Evolutionary conservation across 1,139 yeast genomes (phyloP).

Genomic region (Candida sojae): DNA sequence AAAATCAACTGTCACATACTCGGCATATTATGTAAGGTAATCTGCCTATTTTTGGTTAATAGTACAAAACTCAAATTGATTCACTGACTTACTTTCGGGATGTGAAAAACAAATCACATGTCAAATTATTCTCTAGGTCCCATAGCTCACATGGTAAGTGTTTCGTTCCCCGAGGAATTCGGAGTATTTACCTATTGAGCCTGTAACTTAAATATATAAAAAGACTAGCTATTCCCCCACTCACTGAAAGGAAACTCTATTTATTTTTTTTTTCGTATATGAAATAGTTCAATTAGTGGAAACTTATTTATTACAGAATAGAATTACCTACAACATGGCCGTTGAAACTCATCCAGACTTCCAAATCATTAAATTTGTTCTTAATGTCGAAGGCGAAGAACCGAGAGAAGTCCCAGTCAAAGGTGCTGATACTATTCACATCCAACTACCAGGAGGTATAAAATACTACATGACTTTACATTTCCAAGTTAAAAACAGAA

Average conservation of each 20-base stretch:
- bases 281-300: too few relatives aligned
- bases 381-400: slow-evolving; percentile 33
- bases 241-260: not conserved
- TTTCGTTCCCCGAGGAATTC: slow-evolving; percentile 1
- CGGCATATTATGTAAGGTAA: not conserved
- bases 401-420: slow-evolving; percentile 27
- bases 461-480: slow-evolving; percentile 36
- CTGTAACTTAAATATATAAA: too few relatives aligned
- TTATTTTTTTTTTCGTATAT: not conserved
- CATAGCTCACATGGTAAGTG: not conserved
- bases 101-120: not conserved
- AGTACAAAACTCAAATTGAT: not conserved
- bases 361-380: slow-evolving; percentile 33
- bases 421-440: slow-evolving; percentile 29
- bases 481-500: slow-evolving; percentile 33
- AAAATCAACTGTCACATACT: not conserved
- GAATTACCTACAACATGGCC: slow-evolving; percentile 7
- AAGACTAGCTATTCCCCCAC: too few relatives aligned
- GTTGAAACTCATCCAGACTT: slow-evolving; percentile 28
- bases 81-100: not conserved
- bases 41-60: not conserved
- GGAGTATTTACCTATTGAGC: not conserved
- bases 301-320: not conserved
- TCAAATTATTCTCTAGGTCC: not conserved
- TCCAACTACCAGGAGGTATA: slow-evolving; percentile 42